These are phyloP conservation scores for Ustilago cynodontis DNA, from an alignment of 1,284 basidiomycete species.

Conservation along the genomic window DNA sequence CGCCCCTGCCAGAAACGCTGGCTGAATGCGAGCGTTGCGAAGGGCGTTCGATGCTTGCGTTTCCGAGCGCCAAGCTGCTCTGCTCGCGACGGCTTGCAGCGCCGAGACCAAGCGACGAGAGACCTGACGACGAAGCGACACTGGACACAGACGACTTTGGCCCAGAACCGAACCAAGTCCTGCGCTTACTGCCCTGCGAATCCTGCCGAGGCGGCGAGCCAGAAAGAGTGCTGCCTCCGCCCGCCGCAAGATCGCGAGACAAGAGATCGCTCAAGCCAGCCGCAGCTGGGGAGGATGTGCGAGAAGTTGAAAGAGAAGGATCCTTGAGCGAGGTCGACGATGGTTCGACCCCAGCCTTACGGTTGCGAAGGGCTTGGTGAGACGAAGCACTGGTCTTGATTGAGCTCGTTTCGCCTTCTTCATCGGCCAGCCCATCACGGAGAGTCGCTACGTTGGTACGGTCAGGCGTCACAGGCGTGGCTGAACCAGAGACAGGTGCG, in stretches of 20 bases:
- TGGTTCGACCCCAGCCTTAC: constrained; percentile 25
- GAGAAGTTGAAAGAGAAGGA: constrained; percentile 15
- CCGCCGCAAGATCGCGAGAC: constrained; percentile 45
- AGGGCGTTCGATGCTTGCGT: constrained; percentile 55
- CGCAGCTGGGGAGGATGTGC: constrained; percentile 43
- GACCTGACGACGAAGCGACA: constrained; percentile 32
- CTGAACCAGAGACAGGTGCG: constrained; percentile 45
- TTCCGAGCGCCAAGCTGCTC: constrained; percentile 62
- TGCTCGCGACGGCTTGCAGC: constrained; percentile 41
- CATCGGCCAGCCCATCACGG: neutral
- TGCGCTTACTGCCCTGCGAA: constrained; percentile 35
- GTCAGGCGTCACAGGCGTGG: constrained; percentile 31
- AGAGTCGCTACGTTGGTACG: constrained; percentile 2
- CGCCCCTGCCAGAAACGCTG: constrained; percentile 24
- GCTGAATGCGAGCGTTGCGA: constrained; percentile 32
- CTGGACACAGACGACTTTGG: constrained; percentile 35
- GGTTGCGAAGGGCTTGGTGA: constrained; percentile 36
- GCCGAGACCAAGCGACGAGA: constrained; percentile 34
- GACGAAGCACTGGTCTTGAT: constrained; percentile 13
- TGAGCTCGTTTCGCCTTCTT: constrained; percentile 27
- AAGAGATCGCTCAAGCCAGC: constrained; percentile 51
- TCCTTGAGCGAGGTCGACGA: constrained; percentile 16
- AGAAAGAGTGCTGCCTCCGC: constrained; percentile 31
- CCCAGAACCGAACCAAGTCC: constrained; percentile 45
- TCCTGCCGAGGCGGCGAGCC: constrained; percentile 44